Conservation (phyloP, 495 filamentous ascomycete species). For the Staphylotrichum tortipilum region DNA sequence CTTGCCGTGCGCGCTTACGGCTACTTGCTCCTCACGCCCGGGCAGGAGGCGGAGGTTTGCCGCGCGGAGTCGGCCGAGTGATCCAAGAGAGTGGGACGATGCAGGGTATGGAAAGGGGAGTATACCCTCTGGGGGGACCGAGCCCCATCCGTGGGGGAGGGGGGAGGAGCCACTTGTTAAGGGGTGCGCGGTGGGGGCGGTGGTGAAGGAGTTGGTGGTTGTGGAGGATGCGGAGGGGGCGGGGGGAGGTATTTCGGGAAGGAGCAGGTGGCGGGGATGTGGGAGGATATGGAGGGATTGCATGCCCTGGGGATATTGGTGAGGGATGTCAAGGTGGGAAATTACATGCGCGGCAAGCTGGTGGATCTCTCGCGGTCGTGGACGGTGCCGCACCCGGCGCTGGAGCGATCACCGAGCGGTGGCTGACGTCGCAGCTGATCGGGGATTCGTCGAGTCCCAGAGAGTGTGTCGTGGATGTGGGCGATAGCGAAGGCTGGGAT, state of each 20-base stretch:
- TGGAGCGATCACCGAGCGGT: too few species aligned
- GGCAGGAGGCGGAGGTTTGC: constrained; percentile 5
- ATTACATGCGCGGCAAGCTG: constrained; percentile 13
- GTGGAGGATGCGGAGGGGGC: too few species aligned
- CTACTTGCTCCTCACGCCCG: constrained; percentile 6
- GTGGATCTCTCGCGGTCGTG: too few species aligned
- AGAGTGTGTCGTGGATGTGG: too few species aligned
- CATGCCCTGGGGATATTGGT: constrained; percentile 12
- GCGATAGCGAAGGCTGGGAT: too few species aligned
- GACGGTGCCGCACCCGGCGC: too few species aligned
- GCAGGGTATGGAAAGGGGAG: too few species aligned
- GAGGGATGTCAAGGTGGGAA: constrained; percentile 3
- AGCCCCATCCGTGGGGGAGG: background rate
- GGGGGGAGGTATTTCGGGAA: too few species aligned
- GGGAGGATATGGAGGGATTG: constrained; percentile 4
- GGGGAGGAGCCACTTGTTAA: background rate
- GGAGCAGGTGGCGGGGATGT: background rate
- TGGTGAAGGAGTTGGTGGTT: constrained; percentile 10
- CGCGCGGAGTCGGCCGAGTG: background rate
- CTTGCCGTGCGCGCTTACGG: constrained; percentile 10
- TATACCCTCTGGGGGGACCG: background rate
- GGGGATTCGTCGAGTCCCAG: too few species aligned
- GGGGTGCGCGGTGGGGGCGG: constrained; percentile 1
- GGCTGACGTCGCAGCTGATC: too few species aligned
- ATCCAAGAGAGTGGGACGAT: background rate